These are phyloP conservation scores for Pseudoneurospora amorphoporcata DNA, from an alignment of 495 filamentous ascomycete species.

Conservation along the genomic window DNA sequence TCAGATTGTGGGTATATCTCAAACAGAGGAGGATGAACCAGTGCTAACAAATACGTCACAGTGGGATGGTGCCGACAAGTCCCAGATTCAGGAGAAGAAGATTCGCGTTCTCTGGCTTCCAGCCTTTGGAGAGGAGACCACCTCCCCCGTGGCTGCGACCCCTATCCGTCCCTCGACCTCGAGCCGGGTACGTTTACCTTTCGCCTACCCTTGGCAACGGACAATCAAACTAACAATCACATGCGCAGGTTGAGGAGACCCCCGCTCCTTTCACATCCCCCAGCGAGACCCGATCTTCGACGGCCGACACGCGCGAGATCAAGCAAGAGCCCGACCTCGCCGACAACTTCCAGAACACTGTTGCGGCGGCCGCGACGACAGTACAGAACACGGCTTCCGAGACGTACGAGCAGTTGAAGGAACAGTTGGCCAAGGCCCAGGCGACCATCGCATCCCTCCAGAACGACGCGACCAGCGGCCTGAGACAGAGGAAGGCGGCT, in stretches of 20 bases:
- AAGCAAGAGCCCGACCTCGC: conserved; percentile 26
- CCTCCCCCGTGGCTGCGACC: conserved; percentile 11
- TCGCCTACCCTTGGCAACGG: no score
- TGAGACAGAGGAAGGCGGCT: conserved; percentile 59
- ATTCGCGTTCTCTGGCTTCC: conserved; percentile 84
- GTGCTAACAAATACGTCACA: conserved; percentile 28
- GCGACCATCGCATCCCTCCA: conserved; percentile 60
- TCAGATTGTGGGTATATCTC: conserved; percentile 55
- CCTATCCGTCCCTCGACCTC: conserved; percentile 15
- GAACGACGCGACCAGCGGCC: conserved; percentile 51
- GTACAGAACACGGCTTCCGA: conserved; percentile 25
- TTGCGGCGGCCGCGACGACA: conserved; percentile 20
- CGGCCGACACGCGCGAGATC: conserved; percentile 32
- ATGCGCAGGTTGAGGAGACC: conserved; percentile 19
- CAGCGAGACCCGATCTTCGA: conserved; percentile 6
- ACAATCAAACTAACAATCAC: background rate
- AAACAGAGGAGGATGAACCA: background rate
- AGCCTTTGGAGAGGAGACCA: conserved; percentile 11
- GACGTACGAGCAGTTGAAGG: conserved; percentile 54
- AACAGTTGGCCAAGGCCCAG: conserved; percentile 65
- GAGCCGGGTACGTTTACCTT: conserved; percentile 20
- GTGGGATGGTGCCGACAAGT: conserved; percentile 71
- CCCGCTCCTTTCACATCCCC: conserved; percentile 12
- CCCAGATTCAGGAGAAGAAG: conserved; percentile 79
- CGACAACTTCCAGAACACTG: conserved; percentile 16